A percentile compares a stretch with the other conserved stretches of the same genome.
Conservation (phyloP, 352 stramenopile species). For the Phytophthora boehmeriae region DNA sequence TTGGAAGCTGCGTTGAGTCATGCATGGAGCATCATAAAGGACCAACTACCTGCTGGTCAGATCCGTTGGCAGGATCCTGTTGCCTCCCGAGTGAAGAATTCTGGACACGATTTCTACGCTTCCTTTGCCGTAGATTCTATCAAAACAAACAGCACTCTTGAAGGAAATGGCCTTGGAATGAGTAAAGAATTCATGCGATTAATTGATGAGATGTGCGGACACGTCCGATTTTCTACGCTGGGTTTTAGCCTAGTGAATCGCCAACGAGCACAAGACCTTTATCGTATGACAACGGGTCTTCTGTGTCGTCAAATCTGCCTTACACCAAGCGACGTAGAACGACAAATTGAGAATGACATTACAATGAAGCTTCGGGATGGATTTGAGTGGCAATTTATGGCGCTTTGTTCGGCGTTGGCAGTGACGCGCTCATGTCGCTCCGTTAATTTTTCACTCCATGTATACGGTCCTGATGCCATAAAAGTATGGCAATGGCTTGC, state of each 20-base stretch:
- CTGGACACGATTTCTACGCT: neutral
- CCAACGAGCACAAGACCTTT: neutral
- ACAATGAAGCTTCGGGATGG: neutral
- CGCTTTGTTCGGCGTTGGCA: neutral
- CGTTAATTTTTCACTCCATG: neutral
- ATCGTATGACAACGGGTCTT: neutral
- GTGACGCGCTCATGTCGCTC: slow-evolving; percentile 1
- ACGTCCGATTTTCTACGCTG: neutral
- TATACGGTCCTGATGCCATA: neutral
- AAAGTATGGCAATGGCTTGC: slow-evolving; percentile 2
- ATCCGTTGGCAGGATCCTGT: neutral
- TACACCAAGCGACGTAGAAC: neutral
- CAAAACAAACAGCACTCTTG: neutral
- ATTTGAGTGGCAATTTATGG: neutral
- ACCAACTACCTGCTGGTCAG: neutral
- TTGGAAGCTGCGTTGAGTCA: neutral
- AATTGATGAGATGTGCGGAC: neutral
- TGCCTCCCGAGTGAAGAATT: neutral
- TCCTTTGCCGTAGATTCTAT: slow-evolving; percentile 1
- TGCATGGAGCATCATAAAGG: neutral
- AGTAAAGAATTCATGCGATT: neutral
- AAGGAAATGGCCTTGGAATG: neutral
- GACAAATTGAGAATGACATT: neutral
- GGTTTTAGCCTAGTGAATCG: neutral
- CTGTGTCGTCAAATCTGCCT: neutral